These are phyloP conservation scores for Saturnispora sanitii DNA, from an alignment of 805 yeast species.

Conservation along the genomic window DNA sequence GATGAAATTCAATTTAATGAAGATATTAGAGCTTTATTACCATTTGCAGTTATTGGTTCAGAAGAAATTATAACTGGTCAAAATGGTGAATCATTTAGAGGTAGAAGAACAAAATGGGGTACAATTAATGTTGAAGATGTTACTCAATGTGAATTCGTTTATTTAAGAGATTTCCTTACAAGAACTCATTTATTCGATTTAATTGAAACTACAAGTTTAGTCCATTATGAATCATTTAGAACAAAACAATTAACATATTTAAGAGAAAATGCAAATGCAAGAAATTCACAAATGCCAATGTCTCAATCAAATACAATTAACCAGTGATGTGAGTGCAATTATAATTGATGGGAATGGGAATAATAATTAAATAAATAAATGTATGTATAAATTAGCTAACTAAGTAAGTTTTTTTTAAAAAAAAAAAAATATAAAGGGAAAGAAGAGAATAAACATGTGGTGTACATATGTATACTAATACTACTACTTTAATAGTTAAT, in stretches of 20 bases:
- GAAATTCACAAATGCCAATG: slow-evolving; percentile 25
- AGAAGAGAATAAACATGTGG: not conserved
- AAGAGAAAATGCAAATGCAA: slow-evolving; percentile 71
- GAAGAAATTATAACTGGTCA: slow-evolving; percentile 59
- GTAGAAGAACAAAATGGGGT: slow-evolving; percentile 93
- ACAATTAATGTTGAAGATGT: slow-evolving; percentile 88
- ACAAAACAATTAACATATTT: slow-evolving; percentile 87
- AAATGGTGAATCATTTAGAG: slow-evolving; percentile 74
- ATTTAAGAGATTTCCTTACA: slow-evolving; percentile 85
- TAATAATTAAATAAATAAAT: no score
- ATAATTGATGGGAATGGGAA: no score
- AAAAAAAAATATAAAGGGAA: not conserved
- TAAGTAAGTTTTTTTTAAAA: no score
- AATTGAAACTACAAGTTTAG: slow-evolving; percentile 80
- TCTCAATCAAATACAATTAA: slow-evolving; percentile 6
- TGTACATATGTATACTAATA: no score
- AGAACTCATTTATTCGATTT: slow-evolving; percentile 94
- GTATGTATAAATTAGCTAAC: no score
- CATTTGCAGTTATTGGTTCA: slow-evolving; percentile 92
- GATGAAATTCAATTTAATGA: slow-evolving; percentile 67
- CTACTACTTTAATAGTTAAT: not conserved
- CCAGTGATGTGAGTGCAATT: no score
- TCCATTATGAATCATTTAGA: slow-evolving; percentile 89
- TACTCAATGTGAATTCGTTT: slow-evolving; percentile 90
- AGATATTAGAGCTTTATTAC: slow-evolving; percentile 68